phyloP scores from a whole-genome alignment of 345 rosid genomes.

The Pseudoturritis turrita region DNA sequence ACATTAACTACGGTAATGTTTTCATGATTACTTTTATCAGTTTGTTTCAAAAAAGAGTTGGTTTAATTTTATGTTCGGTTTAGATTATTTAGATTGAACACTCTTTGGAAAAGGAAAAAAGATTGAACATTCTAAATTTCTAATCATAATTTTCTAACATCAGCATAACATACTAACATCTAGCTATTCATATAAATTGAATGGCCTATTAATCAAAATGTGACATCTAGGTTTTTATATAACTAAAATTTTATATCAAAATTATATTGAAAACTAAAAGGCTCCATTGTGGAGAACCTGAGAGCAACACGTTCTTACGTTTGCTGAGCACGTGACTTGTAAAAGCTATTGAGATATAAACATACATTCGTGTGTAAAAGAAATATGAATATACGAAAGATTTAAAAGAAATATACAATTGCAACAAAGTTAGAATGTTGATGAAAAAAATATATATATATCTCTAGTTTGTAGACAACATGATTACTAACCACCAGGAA shows the following conservation, averaged over 20 bases:
- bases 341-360: neutral
- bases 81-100: neutral
- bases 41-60: neutral
- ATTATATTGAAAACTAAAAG: neutral
- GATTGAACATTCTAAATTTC: neutral
- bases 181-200: neutral
- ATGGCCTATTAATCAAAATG: neutral
- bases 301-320: constrained; percentile 9
- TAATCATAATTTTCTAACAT: neutral
- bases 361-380: neutral
- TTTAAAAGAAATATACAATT: neutral
- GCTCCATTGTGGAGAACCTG: constrained; percentile 1
- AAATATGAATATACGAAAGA: neutral
- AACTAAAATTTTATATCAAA: neutral
- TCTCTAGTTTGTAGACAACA: constrained; percentile 7
- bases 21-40: neutral
- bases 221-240: too few relatives aligned
- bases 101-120: too few relatives aligned
- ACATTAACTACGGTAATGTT: neutral
- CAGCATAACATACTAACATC: neutral
- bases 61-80: neutral
- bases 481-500: neutral
- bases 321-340: constrained; percentile 9
- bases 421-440: neutral
- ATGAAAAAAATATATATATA: neutral